Base-by-base conservation (phyloP, 495 filamentous ascomycete species). In the Podospora comata region DNA sequence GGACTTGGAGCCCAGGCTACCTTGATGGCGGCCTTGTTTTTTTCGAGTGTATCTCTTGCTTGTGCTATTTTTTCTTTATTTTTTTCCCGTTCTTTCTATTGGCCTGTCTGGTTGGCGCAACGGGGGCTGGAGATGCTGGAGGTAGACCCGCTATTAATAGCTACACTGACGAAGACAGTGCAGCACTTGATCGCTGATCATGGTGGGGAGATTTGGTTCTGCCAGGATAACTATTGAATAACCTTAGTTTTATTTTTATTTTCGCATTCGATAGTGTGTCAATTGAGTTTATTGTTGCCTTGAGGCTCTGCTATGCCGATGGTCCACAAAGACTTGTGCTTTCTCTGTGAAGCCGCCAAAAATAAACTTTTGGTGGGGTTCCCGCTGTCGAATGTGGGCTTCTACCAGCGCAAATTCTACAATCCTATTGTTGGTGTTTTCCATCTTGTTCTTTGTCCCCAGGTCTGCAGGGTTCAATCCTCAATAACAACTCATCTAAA, bases 1-100 rank as follows among this genome's bases (percentile, higher is more conserved):
- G 27, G 59, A 61, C 59, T 18, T 61, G 20, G 59, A 61, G 59
- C 20, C 19, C 6, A 61, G 59, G 27, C 16, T 61, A 20, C 59
- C 59, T 20, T 58, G 56, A 58, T 48, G 39, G 13, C 39, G 39
- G 39, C 39, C 39, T 0, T 48, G 2, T 32, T 32, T 32, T 32
- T 32, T 32, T 4, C 30, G 23, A 23, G 23, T 32, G 30, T 23
- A 23, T 23, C 23, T 23, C 30, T 7, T 7, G 30, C 30, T 32
- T 32, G 30, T 32, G 30, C 7, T 7, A 0, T 32, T 32, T 32
- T 32, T 2, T 32, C 30, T 32, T 32, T 32, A 3, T 32, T 32
- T 4, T 32, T 32, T 32, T 32, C 5, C 30, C 5, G 30, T 32
- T 32, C 4, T 32, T 32, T 32, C 30, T 7, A 32, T 32, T 32